Base-by-base conservation (phyloP, 768 basidiomycete species). In the Boletellus ananiceps region DNA sequence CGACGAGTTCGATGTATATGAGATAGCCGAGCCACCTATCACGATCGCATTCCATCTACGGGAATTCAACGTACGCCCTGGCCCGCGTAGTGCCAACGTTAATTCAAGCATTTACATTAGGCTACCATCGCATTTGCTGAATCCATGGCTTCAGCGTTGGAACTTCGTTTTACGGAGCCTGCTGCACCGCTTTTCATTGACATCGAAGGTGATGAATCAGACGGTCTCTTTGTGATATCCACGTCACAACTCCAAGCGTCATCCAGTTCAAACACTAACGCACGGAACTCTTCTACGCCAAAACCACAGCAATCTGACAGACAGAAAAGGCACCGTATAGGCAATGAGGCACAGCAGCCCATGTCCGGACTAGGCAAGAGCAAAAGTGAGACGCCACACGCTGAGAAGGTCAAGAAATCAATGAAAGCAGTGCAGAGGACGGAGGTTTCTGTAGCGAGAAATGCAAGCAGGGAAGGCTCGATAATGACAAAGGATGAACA, bases 71-170 rank as follows among this genome's bases (percentile, higher is more conserved):
- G 90, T 89, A 75, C 38, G 51, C 52, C 37, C 31, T 40, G 36
- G 25, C 27, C 32, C 19, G 11, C 27, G 5, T 40, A 5, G 11
- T 38, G 2, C 40, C 40, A 19, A n/a, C 37, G 19, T 25, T 49
- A 31, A 53, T 33, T 44, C 13, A 2, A 25, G 9, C n/a, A 19
- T 44, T 16, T 41, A n/a, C 25, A 33, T 15, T 54, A 92, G 89
- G 89, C 89, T 6, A 86, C 87, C 1, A 83, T 90, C 47, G 75
- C 82, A 7, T 90, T 83, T 62, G 87, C 88, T 1, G 89, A 92
- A 59, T 78, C 82, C 3, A 80, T 82, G 69, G 71, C 78, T 11
- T 69, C 82, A 33, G 61, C 81, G 5, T 73, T 92, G 18, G 81
- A 85, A 44, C 71, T 93, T 45, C 80, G 83, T 8, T 90, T 92